Percentiles rank a stretch among this genome's conserved stretches.
Conservation (phyloP, 139 green algal genomes). For the Gonium pectorale region DNA sequence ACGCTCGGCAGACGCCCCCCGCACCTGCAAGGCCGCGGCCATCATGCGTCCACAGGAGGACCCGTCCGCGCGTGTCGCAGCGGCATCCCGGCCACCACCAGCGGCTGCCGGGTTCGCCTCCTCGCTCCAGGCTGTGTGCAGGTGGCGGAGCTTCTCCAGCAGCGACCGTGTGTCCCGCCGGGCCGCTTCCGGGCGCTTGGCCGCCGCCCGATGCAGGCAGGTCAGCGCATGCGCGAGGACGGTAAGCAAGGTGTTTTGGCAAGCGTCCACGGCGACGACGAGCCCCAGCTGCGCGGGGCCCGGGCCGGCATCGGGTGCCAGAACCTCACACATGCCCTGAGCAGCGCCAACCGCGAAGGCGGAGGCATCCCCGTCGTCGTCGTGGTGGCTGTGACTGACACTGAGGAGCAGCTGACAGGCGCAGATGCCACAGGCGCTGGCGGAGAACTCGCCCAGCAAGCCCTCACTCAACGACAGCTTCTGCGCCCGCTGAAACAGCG, state of each 20-base stretch:
- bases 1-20: no score
- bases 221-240: not conserved
- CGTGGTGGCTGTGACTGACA: not conserved
- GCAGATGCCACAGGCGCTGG: not conserved
- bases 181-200: not conserved
- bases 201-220: not conserved
- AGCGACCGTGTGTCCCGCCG: not conserved
- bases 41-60: no score
- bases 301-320: no score
- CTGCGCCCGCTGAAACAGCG: not conserved
- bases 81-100: no score
- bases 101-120: not conserved
- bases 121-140: not conserved
- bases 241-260: not conserved
- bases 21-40: no score
- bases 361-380: no score
- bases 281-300: not conserved
- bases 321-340: not conserved
- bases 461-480: not conserved
- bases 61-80: no score
- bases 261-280: not conserved
- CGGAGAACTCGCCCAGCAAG: not conserved
- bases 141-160: not conserved
- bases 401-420: slow-evolving; percentile 14
- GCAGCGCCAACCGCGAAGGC: not conserved